Conservation (phyloP, 495 filamentous ascomycete species). For the Hypoxylon fragiforme region DNA sequence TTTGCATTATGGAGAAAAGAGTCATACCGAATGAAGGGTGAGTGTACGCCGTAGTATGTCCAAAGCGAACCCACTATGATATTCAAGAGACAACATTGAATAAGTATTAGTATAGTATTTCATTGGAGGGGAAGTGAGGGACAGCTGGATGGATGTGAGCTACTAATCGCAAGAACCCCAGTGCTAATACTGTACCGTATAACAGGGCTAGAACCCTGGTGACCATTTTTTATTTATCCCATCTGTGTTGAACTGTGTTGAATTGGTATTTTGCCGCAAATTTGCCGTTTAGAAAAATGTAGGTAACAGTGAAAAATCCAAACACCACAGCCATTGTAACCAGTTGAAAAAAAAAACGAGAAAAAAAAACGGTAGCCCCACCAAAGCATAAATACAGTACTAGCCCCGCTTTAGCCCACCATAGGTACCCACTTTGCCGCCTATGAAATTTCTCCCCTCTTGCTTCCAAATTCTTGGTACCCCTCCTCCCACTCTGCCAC, state of each 20-base stretch:
- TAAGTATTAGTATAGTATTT: neutral
- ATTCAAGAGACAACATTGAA: neutral
- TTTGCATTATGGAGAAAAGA: slow-evolving; percentile 12
- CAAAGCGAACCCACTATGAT: neutral
- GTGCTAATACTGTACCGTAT: too few relatives aligned
- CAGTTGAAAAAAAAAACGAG: slow-evolving; percentile 3
- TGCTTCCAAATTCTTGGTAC: too few relatives aligned
- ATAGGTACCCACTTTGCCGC: slow-evolving; percentile 4
- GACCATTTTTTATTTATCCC: neutral
- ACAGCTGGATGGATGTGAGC: too few relatives aligned
- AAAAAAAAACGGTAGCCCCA: slow-evolving; percentile 15
- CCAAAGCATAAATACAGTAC: slow-evolving; percentile 4
- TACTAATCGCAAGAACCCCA: slow-evolving; percentile 1
- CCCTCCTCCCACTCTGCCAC: slow-evolving; percentile 26
- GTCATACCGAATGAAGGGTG: slow-evolving; percentile 20
- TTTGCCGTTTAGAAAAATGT: slow-evolving; percentile 19
- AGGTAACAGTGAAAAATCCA: too few relatives aligned
- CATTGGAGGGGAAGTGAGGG: slow-evolving; percentile 2
- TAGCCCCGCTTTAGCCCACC: slow-evolving; percentile 44
- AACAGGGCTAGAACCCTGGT: slow-evolving; percentile 28
- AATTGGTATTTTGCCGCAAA: slow-evolving; percentile 7
- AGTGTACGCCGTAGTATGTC: neutral
- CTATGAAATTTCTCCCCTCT: slow-evolving; percentile 28
- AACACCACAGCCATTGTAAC: slow-evolving; percentile 13
- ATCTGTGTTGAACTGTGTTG: too few relatives aligned